Base-by-base conservation (phyloP, 495 filamentous ascomycete genomes). In the Recurvomyces mirabilis region DNA sequence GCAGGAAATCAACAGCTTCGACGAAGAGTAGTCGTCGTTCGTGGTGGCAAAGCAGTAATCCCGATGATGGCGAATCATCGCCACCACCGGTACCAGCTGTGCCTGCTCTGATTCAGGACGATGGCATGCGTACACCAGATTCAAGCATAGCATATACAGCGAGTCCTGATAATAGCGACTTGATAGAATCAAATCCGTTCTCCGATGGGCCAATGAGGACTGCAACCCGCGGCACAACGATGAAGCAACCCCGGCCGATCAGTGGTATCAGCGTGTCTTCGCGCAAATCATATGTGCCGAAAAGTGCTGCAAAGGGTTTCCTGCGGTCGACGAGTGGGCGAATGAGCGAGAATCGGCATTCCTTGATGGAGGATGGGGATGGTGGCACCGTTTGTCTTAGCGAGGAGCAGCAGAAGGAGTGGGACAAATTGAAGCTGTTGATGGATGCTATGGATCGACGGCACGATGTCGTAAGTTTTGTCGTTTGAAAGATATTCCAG, bases 401-500 rank as follows among this genome's bases (percentile, higher is more conserved):
- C 14, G 39, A 43, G 12, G 46, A 49, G 39, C 46, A 49, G 39
- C 46, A 43, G 31, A 3, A 12, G 13, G 38, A 43, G 18, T 49
- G 46, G 46, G 46, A 49, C 9, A 43, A 49, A 30, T 21, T 49
- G 11, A 42, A 43, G 46, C 18, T 43, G 12, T 20, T 49, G 2
- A 35, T 49, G 31, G 31, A 44, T 3, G 29, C 23, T 10, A 10
- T 49, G 29, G 46, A 49, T 18, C 5, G 15, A 1, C 17, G 39
- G 21, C 29, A 42, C 13, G 22, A 38, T 13, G n/a, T 5, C 12
- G 29, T 15, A 19, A 20, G 2, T 2, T 35, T 17, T 31, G 14
- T 24, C 3, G 22, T 39, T 5, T 26, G 26, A 19, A 39, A 23
- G 19, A 23, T 14, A 9, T 39, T 10, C n/a, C 37, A 11, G 37